Base-by-base conservation (phyloP, 148 eudicot genomes). In the Dysphania ambrosioides region DNA sequence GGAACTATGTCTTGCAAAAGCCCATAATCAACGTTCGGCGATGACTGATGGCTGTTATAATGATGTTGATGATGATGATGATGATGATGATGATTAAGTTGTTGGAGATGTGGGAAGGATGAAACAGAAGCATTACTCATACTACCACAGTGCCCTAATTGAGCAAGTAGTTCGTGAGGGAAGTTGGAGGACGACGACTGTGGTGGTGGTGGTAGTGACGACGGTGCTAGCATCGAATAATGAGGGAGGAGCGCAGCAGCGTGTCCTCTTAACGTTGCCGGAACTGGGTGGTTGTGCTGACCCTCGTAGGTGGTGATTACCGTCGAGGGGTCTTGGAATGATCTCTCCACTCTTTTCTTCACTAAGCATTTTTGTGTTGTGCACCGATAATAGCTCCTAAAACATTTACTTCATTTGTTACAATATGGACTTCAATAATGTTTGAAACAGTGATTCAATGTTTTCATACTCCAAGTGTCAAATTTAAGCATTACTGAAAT, bases 1-100 rank as follows among this genome's bases (percentile, higher is more conserved):
- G 97, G 97, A 72, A 93, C 86, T 83, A 93, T 78, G 71, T 93
- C 98, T 65, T 93, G 97, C 72, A 93, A 79, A 24, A 93, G 92
- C 34, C 98, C 98, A 82, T 88, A 88, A 74, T 91, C 97, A 35
- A 83, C 80, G 12, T 8, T 76, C 26, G 66, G 6, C 31, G 71
- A 40, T 10, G 51, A 67, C 15, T 61, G 77, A 7, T 34, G 58
- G 73, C 73, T 36, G n/a, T n/a, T n/a, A n/a, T n/a, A n/a, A n/a
- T n/a, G n/a, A n/a, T n/a, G n/a, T n/a, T n/a, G 63, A 62, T 66
- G n/a, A n/a, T n/a, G n/a, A n/a, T n/a, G n/a, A n/a, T n/a, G n/a
- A 26, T 71, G 74, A 13, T 61, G 77, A 7, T 74, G 66, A 68
- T 57, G 42, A 6, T 80, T 86, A 8, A 41, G 84, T 64, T 84